Base-by-base conservation (phyloP, 345 rosid species). In the Murraya koenigii region DNA sequence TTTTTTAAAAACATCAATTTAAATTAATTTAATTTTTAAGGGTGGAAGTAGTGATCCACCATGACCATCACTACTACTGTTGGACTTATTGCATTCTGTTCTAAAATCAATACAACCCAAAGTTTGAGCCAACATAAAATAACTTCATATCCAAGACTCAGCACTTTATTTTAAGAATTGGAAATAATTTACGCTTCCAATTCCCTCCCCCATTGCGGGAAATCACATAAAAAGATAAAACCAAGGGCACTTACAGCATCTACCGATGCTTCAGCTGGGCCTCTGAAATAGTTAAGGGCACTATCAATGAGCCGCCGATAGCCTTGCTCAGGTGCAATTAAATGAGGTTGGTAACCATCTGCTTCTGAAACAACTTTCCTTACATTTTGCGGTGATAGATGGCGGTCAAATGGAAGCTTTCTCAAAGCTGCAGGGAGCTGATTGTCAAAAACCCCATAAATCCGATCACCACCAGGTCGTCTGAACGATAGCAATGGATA, bases 251-350 rank as follows among this genome's bases (percentile, higher is more conserved):
- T 89, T 85, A 88, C 95, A 63, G 91, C 90, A 80, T 91, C 90
- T n/a, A 91, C 95, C 32, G 93, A 89, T 75, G 90, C 91, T 81
- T 89, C 91, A 63, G 93, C 92, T 30, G 95, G 95, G 54, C 87
- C 88, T 78, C 85, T 89, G 81, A 89, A 89, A 83, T 83, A 91
- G 77, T 82, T 84, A 36, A 91, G 84, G 25, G 91, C 87, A 7
- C 89, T 84, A 13, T 91, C 92, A 61, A 91, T 91, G 7, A 89
- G 88, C 55, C 91, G 80, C 4, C 95, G 82, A 76, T 91, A 91
- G 62, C 86, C 95, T 80, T 91, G 95, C 88, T 88, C 93, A 3
- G 95, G 93, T 13, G 95, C 93, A 76, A 89, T 83, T 71, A 91
- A 80, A 84, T 91, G 93, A 39, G 95, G 93, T 79, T 87, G 93